Percentiles rank a stretch among this genome's conserved stretches.
Conservation (phyloP, 345 rosid genomes). For the Eucalyptus lansdowneana region DNA sequence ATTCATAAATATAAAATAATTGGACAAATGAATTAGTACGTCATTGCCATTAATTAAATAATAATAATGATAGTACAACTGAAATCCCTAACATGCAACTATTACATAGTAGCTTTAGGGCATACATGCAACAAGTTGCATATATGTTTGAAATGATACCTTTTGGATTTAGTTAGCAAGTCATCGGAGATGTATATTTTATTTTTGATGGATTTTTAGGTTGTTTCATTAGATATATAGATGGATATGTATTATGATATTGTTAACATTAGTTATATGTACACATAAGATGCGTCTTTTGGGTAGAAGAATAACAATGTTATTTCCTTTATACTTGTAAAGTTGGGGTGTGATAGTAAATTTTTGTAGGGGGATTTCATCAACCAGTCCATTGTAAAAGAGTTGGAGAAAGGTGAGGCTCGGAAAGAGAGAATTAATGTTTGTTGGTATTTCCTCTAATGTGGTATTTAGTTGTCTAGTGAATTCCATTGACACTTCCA, state of each 20-base stretch:
- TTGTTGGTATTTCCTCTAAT: not conserved
- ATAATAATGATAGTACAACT: too few species aligned
- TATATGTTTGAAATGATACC: too few species aligned
- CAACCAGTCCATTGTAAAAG: not conserved
- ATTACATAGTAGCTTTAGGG: too few species aligned
- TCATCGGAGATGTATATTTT: too few species aligned
- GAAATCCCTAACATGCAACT: too few species aligned
- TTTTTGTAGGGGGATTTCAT: not conserved
- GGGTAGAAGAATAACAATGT: not conserved
- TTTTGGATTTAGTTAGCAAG: too few species aligned
- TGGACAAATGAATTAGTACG: too few species aligned
- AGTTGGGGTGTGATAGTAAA: not conserved
- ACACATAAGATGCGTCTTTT: not conserved
- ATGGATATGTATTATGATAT: not conserved
- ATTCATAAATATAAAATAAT: too few species aligned
- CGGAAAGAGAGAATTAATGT: conserved; percentile 2
- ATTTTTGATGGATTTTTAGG: too few species aligned
- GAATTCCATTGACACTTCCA: not conserved
- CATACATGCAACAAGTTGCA: too few species aligned
- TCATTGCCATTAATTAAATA: too few species aligned
- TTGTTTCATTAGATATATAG: too few species aligned
- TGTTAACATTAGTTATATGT: not conserved
- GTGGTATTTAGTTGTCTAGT: not conserved
- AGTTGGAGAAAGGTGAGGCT: not conserved
- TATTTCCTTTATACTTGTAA: not conserved